Conservation (phyloP, 352 stramenopile genomes). For the Pythium angustatum region DNA sequence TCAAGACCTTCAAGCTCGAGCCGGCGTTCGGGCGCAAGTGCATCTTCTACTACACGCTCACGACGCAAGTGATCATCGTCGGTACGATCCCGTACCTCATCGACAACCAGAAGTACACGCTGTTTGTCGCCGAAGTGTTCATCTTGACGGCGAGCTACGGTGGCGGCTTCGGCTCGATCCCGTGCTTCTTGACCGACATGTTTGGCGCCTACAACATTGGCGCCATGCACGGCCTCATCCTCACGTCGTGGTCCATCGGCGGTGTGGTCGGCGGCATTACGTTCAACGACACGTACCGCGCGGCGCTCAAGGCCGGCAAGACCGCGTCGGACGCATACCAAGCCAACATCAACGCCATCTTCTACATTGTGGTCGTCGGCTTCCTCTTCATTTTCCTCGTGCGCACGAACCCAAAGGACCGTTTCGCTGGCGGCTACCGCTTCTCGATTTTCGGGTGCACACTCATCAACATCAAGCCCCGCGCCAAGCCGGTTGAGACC, state of each 20-base stretch:
- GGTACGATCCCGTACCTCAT: conserved; percentile 66
- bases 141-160: conserved; percentile 73
- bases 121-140: conserved; percentile 63
- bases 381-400: conserved; percentile 61
- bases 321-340: conserved; percentile 58
- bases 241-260: conserved; percentile 77
- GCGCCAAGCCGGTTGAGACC: conserved; percentile 30
- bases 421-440: conserved; percentile 65
- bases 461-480: conserved; percentile 58
- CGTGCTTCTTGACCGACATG: conserved; percentile 77
- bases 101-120: conserved; percentile 49
- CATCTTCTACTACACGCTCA: conserved; percentile 63
- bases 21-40: conserved; percentile 48
- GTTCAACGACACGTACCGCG: conserved; percentile 61
- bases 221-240: conserved; percentile 72
- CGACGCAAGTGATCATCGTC: conserved; percentile 61
- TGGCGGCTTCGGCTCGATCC: conserved; percentile 73
- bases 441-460: conserved; percentile 59
- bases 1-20: conserved; percentile 43
- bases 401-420: conserved; percentile 62
- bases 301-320: conserved; percentile 37
- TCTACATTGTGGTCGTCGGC: conserved; percentile 57
- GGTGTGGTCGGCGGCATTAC: conserved; percentile 71
- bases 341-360: conserved; percentile 63
- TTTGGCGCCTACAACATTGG: conserved; percentile 84